These are phyloP conservation scores for Pilasporangium apinafurcum DNA, from an alignment of 352 stramenopile genomes.

Conservation along the genomic window DNA sequence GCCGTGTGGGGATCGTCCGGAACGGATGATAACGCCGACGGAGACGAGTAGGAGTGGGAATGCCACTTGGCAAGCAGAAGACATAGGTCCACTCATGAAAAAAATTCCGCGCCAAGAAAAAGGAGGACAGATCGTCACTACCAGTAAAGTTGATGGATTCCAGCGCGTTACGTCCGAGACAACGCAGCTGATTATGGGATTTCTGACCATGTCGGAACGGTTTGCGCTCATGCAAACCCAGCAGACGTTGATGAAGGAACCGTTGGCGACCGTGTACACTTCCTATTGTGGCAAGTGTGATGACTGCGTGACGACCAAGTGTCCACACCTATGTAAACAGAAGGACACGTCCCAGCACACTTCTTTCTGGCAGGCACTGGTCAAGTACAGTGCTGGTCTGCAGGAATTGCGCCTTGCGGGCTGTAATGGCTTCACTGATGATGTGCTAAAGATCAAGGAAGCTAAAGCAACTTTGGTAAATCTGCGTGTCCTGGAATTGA, in stretches of 20 bases:
- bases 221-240: slow-evolving; percentile 46
- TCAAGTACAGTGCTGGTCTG: slow-evolving; percentile 27
- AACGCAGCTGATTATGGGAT: slow-evolving; percentile 53
- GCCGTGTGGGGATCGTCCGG: too few relatives aligned
- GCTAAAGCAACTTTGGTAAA: slow-evolving; percentile 30
- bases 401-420: slow-evolving; percentile 46
- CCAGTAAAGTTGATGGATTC: slow-evolving; percentile 8
- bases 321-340: slow-evolving; percentile 47
- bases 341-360: slow-evolving; percentile 19
- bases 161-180: slow-evolving; percentile 22
- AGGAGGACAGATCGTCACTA: too few relatives aligned
- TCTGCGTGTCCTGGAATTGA: slow-evolving; percentile 56
- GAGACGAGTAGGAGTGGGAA: too few relatives aligned
- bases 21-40: too few relatives aligned
- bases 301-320: slow-evolving; percentile 35
- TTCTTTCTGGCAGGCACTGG: slow-evolving; percentile 54
- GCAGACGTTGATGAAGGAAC: slow-evolving; percentile 30
- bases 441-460: slow-evolving; percentile 19
- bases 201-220: slow-evolving; percentile 45
- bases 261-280: slow-evolving; percentile 25
- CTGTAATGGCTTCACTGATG: slow-evolving; percentile 35
- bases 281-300: slow-evolving; percentile 62
- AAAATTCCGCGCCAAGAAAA: too few relatives aligned
- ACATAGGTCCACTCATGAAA: slow-evolving; percentile 5
- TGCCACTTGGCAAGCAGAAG: too few relatives aligned